A percentile compares a stretch with the other conserved stretches of the same genome.
phyloP scores from a whole-genome alignment of 2,329 filamentous ascomycete species.

The Fusarium virguliforme region DNA sequence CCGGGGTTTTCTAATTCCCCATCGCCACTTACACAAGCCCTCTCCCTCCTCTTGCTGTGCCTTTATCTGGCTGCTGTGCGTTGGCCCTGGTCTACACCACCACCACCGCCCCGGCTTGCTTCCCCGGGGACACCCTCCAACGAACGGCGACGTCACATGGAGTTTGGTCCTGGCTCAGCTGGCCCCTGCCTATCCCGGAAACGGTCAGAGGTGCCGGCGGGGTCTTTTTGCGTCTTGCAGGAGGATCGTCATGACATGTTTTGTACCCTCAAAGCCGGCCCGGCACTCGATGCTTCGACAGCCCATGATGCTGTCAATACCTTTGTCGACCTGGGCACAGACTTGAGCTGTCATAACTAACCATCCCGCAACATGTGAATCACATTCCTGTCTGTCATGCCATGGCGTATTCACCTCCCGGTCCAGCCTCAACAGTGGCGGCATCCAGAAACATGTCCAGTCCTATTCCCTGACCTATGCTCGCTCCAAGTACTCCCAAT shows the following conservation, averaged over 20 bases:
- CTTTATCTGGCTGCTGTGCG: too few relatives aligned
- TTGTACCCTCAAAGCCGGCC: constrained; percentile 7
- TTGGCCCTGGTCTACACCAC: not conserved
- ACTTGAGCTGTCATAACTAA: not conserved
- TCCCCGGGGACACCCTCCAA: constrained; percentile 14
- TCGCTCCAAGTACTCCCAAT: constrained; percentile 47
- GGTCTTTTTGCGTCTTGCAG: not conserved
- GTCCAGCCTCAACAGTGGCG: too few relatives aligned
- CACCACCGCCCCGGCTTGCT: constrained; percentile 11
- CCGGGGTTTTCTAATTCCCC: not conserved
- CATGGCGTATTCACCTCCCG: too few relatives aligned
- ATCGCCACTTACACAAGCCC: not conserved
- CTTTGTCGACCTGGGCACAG: not conserved
- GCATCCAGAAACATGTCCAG: constrained; percentile 23
- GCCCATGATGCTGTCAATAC: constrained; percentile 1
- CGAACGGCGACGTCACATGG: constrained; percentile 26
- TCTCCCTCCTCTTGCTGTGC: not conserved
- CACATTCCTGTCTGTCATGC: not conserved
- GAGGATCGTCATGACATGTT: not conserved
- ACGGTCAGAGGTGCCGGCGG: constrained; percentile 12
- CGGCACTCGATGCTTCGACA: constrained; percentile 2
- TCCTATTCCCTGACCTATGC: constrained; percentile 36
- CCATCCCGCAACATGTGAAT: not conserved
- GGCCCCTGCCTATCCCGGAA: constrained; percentile 8
- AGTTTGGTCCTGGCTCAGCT: not conserved